These are phyloP conservation scores for Candida ipomoeae DNA, from an alignment of 805 yeast species.

Conservation along the genomic window DNA sequence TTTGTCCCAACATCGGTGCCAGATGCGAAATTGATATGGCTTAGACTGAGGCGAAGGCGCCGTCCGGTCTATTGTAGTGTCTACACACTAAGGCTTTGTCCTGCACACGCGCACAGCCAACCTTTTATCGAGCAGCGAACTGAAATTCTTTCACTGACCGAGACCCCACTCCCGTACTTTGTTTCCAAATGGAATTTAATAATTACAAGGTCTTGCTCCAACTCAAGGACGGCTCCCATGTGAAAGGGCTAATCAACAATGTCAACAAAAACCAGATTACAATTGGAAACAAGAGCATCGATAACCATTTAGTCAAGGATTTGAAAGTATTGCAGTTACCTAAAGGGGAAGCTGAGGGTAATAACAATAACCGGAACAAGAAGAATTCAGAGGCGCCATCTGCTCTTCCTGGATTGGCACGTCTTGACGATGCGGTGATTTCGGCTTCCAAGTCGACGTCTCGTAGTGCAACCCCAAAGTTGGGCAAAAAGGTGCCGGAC, in stretches of 20 bases:
- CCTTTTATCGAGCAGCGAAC: conserved; percentile 3
- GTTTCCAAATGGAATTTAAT: conserved; percentile 27
- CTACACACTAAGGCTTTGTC: neutral
- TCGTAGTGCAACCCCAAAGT: conserved; percentile 13
- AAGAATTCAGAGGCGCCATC: conserved; percentile 4
- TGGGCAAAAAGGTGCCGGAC: conserved; percentile 25
- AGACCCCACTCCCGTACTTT: neutral
- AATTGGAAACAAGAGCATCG: conserved; percentile 22
- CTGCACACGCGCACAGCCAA: neutral
- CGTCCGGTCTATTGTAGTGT: neutral
- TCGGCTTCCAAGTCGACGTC: conserved; percentile 15
- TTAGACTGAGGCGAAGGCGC: too few species aligned
- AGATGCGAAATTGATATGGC: too few species aligned
- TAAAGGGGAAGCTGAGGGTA: conserved; percentile 21
- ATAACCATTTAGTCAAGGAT: conserved; percentile 45
- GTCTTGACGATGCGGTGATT: conserved; percentile 28
- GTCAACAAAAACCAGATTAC: conserved; percentile 29
- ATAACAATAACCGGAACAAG: conserved; percentile 13
- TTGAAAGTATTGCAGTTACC: conserved; percentile 58
- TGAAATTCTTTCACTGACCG: conserved; percentile 1
- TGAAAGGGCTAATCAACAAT: conserved; percentile 31
- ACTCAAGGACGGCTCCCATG: conserved; percentile 35
- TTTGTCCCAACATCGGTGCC: too few species aligned
- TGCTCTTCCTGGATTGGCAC: neutral
- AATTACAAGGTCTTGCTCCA: conserved; percentile 38